phyloP scores from a whole-genome alignment of 2,329 filamentous ascomycete genomes.

The Penicillium sp. region DNA sequence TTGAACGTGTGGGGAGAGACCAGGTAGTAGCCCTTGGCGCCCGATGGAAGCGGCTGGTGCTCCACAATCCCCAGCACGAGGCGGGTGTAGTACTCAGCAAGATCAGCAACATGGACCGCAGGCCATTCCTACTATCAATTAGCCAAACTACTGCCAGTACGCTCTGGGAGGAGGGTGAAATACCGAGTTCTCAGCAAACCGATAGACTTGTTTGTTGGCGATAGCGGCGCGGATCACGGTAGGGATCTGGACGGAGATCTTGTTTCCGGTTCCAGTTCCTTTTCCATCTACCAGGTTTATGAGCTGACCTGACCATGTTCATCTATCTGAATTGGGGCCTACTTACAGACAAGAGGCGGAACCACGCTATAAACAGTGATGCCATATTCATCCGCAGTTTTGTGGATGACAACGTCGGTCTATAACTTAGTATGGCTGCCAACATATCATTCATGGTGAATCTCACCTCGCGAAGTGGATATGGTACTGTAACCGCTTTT shows the following conservation, averaged over 20 bases:
- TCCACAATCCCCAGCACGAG: neutral
- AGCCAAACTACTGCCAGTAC: neutral
- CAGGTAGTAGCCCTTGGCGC: neutral
- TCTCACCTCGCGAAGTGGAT: neutral
- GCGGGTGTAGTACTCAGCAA: neutral
- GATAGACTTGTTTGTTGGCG: neutral
- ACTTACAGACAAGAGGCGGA: neutral
- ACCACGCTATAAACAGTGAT: neutral
- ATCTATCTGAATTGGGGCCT: no score
- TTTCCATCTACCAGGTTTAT: neutral
- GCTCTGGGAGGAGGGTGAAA: no score
- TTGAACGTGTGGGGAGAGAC: neutral
- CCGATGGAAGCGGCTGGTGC: neutral
- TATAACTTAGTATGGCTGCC: neutral
- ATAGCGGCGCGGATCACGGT: neutral
- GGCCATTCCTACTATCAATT: neutral
- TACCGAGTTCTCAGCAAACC: neutral
- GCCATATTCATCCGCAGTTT: neutral
- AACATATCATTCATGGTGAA: neutral
- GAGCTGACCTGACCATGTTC: neutral
- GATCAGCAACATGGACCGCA: neutral
- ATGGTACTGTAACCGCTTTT: neutral
- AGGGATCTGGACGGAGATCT: neutral
- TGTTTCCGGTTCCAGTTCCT: neutral
- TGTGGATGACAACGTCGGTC: neutral